Conservation (phyloP, 345 rosid species). For the Viola odorata region DNA sequence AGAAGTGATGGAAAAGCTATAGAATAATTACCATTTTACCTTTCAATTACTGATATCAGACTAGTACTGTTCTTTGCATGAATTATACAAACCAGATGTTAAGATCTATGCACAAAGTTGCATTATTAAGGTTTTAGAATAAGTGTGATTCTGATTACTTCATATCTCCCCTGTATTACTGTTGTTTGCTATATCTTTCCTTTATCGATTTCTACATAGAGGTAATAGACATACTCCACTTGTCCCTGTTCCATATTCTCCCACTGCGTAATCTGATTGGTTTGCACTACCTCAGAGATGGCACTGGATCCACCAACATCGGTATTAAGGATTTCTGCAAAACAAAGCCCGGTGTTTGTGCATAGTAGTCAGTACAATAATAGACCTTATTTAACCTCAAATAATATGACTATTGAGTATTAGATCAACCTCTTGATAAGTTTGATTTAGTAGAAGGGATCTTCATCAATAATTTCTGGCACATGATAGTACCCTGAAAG, state of each 20-base stretch:
- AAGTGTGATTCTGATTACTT: background rate
- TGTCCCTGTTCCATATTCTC: conserved; percentile 24
- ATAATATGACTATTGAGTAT: background rate
- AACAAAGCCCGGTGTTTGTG: conserved; percentile 7
- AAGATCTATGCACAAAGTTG: background rate
- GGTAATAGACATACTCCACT: conserved; percentile 34
- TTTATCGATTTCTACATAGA: background rate
- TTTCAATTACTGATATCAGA: too few species aligned
- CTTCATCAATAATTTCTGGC: conserved; percentile 48
- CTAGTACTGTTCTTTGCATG: too few species aligned
- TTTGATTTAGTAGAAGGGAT: conserved; percentile 21
- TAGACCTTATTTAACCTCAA: background rate
- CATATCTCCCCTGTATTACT: background rate
- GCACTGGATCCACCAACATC: conserved; percentile 34
- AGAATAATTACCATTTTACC: too few species aligned
- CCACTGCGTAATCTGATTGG: conserved; percentile 25
- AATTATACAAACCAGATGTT: background rate
- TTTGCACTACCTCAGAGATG: conserved; percentile 34
- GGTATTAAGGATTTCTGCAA: conserved; percentile 32
- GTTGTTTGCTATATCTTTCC: background rate
- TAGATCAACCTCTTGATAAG: conserved; percentile 24
- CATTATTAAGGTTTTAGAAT: background rate
- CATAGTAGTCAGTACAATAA: background rate
- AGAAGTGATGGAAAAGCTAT: too few species aligned
- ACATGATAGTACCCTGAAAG: conserved; percentile 62